These are phyloP conservation scores for Acidomyces sp. DNA, from an alignment of 495 filamentous ascomycete species.

Conservation along the genomic window DNA sequence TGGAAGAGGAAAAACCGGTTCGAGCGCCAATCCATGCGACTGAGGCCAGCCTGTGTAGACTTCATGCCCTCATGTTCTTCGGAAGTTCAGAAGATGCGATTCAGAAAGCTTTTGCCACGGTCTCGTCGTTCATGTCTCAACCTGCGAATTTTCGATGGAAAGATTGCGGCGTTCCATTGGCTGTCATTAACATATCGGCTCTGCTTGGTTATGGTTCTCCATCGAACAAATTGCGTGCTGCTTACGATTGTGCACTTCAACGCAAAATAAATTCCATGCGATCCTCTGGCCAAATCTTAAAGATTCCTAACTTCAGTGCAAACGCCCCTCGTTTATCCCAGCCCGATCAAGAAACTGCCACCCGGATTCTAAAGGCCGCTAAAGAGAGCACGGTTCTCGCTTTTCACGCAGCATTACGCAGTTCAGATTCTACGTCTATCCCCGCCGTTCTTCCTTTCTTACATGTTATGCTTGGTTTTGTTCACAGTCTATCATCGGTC, in stretches of 20 bases:
- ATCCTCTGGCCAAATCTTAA: background rate
- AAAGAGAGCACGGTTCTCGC: slow-evolving; percentile 36
- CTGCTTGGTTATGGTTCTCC: slow-evolving; percentile 49
- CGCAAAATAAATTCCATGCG: slow-evolving; percentile 3
- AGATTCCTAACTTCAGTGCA: no score
- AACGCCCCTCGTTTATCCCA: no score
- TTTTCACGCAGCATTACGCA: slow-evolving; percentile 42
- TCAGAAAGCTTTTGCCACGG: slow-evolving; percentile 42
- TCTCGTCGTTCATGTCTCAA: slow-evolving; percentile 31
- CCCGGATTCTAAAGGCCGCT: no score
- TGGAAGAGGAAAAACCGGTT: slow-evolving; percentile 29
- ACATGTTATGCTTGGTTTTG: slow-evolving; percentile 52
- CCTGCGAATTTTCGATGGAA: slow-evolving; percentile 36
- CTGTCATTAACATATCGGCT: slow-evolving; percentile 40
- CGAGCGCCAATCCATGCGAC: slow-evolving; percentile 29
- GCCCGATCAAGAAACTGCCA: no score
- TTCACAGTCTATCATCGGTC: slow-evolving; percentile 48
- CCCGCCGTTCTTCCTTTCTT: slow-evolving; percentile 52
- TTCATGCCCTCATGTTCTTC: slow-evolving; percentile 49
- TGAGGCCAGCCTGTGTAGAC: slow-evolving; percentile 45
- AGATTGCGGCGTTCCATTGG: slow-evolving; percentile 46
- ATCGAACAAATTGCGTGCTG: slow-evolving; percentile 29
- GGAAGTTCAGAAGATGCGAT: slow-evolving; percentile 32
- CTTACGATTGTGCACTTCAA: slow-evolving; percentile 19
- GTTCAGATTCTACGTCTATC: slow-evolving; percentile 51